Base-by-base conservation (phyloP, 225 moss, liverwort and hornwort species). In the Pseudisothecium myosuroides region DNA sequence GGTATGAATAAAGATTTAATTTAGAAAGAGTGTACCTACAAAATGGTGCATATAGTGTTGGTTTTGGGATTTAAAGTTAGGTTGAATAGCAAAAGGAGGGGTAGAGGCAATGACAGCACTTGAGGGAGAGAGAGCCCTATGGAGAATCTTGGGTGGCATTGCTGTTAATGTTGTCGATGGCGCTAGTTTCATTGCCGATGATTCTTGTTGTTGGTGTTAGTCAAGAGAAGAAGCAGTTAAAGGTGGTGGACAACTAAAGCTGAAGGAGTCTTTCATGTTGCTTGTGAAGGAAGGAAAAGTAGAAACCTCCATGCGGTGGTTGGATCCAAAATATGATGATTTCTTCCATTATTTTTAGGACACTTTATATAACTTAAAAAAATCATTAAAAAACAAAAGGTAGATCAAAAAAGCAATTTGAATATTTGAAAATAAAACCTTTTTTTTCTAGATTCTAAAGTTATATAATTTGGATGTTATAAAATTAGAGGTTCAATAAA, bases 231-330 rank as follows among this genome's bases (percentile, higher is more conserved):
- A 3, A 17, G 17, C 9, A 65, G 65, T 9, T 34, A 65, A 18
- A 65, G 34, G 9, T 27, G 3, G 28, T 72, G 3, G 43, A 28
- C 26, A 27, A 43, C 2, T 5, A 24, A 0, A 43, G 9, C 0
- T 27, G 4, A 43, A 72, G 5, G 16, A 72, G 5, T 43, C 26
- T 72, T 72, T 43, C 9, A 41, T 4, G 0, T 15, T 41, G 9
- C 5, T 71, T 71, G 5, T 43, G 0, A 71, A 26, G 1, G 5
- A 43, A 14, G 3, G 8, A 26, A 39, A 39, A 39, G 14, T 39
- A 24, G 8, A 3, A 39, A 69, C 1, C 5, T 1, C 39, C 4
- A 14, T 39, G 8, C 2, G 1, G 7, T 11, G 2, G 12, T 23
- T 23, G 7, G 39, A 39, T 5, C 24, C 37, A 68, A 68, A n/a